Conservation (phyloP, 805 yeast species). For the Scheffersomyces ergatensis region DNA sequence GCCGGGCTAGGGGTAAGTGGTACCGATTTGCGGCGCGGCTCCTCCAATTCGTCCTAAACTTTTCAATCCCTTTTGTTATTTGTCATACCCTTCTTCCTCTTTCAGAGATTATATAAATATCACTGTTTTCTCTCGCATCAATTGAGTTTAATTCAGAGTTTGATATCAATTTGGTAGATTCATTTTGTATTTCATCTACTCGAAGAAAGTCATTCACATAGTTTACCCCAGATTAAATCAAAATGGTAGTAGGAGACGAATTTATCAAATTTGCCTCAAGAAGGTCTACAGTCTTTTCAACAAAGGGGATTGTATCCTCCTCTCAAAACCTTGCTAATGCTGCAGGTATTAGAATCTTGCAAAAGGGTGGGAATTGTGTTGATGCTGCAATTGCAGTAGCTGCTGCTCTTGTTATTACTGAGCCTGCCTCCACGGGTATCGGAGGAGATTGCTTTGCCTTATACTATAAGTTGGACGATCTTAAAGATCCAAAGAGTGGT, state of each 20-base stretch:
- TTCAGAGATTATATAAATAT: too few species aligned
- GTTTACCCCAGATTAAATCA: too few species aligned
- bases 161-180: too few species aligned
- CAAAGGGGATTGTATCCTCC: conserved; percentile 70
- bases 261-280: conserved; percentile 47
- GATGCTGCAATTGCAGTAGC: conserved; percentile 63
- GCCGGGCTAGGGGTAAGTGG: too few species aligned
- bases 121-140: too few species aligned
- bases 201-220: too few species aligned
- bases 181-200: too few species aligned
- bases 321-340: conserved; percentile 76
- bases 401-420: conserved; percentile 54
- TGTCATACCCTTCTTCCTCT: too few species aligned
- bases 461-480: conserved; percentile 48
- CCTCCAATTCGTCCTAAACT: neutral
- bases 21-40: neutral
- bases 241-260: too few species aligned
- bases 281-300: conserved; percentile 71
- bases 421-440: conserved; percentile 61
- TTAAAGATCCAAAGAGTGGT: conserved; percentile 14
- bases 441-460: conserved; percentile 71
- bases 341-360: conserved; percentile 66
- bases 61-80: too few species aligned
- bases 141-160: too few species aligned
- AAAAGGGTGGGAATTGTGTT: conserved; percentile 70